Evolutionary conservation across 2,329 filamentous ascomycete species (phyloP).

Genomic region (Fusarium poae): DNA sequence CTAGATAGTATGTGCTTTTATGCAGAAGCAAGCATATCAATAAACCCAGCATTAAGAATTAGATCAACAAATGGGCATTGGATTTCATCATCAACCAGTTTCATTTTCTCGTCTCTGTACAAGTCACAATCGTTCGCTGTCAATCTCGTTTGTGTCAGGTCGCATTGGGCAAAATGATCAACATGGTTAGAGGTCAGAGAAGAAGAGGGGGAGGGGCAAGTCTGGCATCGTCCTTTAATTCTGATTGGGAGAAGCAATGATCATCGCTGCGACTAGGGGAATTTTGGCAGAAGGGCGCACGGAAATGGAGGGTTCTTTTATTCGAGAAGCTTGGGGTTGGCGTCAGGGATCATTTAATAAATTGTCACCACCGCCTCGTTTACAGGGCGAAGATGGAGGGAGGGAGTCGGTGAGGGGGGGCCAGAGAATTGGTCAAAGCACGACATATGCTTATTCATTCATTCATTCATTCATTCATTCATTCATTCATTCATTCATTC

Average conservation of each 20-base stretch:
- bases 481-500: not conserved
- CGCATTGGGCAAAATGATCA: conserved; percentile 36
- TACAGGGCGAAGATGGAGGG: conserved; percentile 28
- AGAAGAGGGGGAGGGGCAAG: conserved; percentile 8
- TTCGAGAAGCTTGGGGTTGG: conserved; percentile 38
- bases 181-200: conserved; percentile 21
- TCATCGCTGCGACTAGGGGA: conserved; percentile 37
- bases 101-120: not conserved
- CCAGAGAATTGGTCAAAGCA: conserved; percentile 6
- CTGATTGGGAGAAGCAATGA: conserved; percentile 25
- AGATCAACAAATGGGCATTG: not conserved
- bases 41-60: not conserved
- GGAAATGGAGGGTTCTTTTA: conserved; percentile 37
- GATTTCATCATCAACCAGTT: not conserved
- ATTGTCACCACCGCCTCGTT: conserved; percentile 22
- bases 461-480: not conserved
- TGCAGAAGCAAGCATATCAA: not conserved
- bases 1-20: not conserved
- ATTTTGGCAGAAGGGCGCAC: conserved; percentile 30
- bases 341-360: conserved; percentile 27
- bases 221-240: conserved; percentile 1
- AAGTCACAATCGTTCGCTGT: not conserved
- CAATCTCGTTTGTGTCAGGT: conserved; percentile 16
- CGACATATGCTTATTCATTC: not conserved
- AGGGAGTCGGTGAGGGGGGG: conserved; percentile 35